Conservation (phyloP, 768 basidiomycete species). For the Rhodotorula toruloides region DNA sequence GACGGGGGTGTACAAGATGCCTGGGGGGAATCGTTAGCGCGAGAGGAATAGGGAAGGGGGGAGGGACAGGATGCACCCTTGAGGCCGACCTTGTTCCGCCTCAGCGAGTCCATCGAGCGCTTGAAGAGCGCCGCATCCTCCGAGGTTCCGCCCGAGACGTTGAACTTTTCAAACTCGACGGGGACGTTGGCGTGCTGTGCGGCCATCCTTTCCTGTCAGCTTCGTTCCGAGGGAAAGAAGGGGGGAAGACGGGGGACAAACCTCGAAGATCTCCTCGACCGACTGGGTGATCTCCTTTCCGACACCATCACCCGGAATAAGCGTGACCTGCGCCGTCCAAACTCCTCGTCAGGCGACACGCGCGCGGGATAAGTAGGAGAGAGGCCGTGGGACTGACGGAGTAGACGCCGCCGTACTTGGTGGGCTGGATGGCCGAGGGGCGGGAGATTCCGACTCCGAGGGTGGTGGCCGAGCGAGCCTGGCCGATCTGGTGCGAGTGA, state of each 20-base stretch:
- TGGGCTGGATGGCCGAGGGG: constrained; percentile 48
- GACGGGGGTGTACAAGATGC: constrained; percentile 97
- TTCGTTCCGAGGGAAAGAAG: accelerated
- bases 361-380: background rate
- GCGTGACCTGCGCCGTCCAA: constrained; percentile 83
- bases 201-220: background rate
- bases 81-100: constrained; percentile 93
- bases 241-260: background rate
- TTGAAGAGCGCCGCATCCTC: constrained; percentile 92
- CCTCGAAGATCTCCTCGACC: constrained; percentile 96
- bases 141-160: constrained; percentile 93
- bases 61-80: constrained; percentile 63
- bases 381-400: constrained; percentile 61
- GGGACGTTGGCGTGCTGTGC: constrained; percentile 76
- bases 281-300: constrained; percentile 96
- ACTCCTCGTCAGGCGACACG: too few relatives aligned
- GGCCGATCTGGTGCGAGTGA: constrained; percentile 13
- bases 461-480: constrained; percentile 33
- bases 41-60: background rate
- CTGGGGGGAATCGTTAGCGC: constrained; percentile 49
- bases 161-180: constrained; percentile 79
- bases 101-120: constrained; percentile 94
- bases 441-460: constrained; percentile 32
- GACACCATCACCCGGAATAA: constrained; percentile 97
- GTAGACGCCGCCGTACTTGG: constrained; percentile 89